These are phyloP conservation scores for Calonectria pseudoreteaudii DNA, from an alignment of 2,329 filamentous ascomycete genomes.

Conservation along the genomic window DNA sequence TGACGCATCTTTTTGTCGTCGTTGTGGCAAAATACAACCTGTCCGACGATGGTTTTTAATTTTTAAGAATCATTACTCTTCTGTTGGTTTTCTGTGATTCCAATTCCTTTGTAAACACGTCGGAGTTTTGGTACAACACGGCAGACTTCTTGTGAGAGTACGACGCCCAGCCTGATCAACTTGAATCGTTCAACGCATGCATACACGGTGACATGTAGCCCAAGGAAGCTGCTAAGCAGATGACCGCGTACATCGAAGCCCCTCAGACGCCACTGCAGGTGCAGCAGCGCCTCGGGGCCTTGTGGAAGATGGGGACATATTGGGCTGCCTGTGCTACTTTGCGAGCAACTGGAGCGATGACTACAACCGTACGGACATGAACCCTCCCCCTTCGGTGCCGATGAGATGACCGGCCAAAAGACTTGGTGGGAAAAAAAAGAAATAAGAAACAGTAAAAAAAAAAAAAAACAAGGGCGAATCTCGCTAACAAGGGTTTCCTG, in stretches of 20 bases:
- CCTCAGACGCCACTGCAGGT: slow-evolving; percentile 14
- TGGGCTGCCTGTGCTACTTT: slow-evolving; percentile 19
- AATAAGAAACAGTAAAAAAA: no score
- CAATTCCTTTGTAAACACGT: background rate
- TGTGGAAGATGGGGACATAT: slow-evolving; percentile 24
- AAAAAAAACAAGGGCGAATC: background rate
- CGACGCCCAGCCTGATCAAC: background rate
- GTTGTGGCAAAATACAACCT: background rate
- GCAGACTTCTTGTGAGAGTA: background rate
- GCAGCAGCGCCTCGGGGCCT: slow-evolving; percentile 17
- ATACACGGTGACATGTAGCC: background rate
- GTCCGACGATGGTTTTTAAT: no score
- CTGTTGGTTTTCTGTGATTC: background rate
- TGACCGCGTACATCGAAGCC: slow-evolving; percentile 1
- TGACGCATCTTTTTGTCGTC: background rate
- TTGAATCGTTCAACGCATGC: slow-evolving; percentile 11
- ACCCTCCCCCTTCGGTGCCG: background rate
- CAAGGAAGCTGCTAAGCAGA: background rate
- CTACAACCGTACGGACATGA: slow-evolving; percentile 14
- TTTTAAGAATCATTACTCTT: background rate
- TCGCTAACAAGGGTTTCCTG: background rate
- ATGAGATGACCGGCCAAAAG: background rate
- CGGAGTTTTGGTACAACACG: slow-evolving; percentile 1
- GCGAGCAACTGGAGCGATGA: slow-evolving; percentile 14
- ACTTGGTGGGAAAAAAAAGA: background rate